Evolutionary conservation across 2,329 filamentous ascomycete species (phyloP), one percentile per base, ranked within the genome.

Genomic region (Aspergillus tubingensis): DNA sequence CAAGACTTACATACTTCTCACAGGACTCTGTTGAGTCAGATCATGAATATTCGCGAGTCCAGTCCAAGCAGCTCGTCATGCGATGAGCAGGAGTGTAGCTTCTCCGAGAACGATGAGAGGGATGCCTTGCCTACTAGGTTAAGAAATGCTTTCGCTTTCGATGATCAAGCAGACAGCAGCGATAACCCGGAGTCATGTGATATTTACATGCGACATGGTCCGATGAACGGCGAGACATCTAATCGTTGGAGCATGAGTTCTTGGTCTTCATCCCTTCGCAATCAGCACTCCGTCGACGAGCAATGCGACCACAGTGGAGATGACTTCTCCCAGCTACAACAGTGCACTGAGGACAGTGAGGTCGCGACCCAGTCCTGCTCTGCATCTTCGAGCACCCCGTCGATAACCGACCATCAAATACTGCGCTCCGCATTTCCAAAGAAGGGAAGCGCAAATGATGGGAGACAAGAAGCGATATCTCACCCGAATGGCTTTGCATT

Each of bases 61-160:
- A 81, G 77, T 53, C 76, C 80, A 8, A 75, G 73, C 60, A 72
- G 74, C 44, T 74, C 76, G 21, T 77, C 77, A 4, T 75, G 75
- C 27, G 76, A 77, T 23, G 74, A 77, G 50, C 67, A 69, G 1
- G 76, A 76, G 41, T 73, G 73, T 58, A 69, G 70, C 30, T 68
- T 76, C 51, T 83, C 81, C 2, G 81, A 83, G 30, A 67, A 77
- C 43, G 81, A 84, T 44, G 81, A 85, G 55, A 76, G 78, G 60
- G 83, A 84, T 62, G 85, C 83, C 4, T 83, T 86, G 57, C 81
- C 82, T 44, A 84, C 86, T 50, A 82, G 85, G 78, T 75, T 85
- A 43, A 75, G 79, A 23, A 76, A 78, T 30, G 80, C 82, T 1
- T 72, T 77, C n/a, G 76, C 77, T 39, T 70, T 76, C 51, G 71